Conservation (phyloP, 495 filamentous ascomycete genomes). For the Trichoderma parareesei region DNA sequence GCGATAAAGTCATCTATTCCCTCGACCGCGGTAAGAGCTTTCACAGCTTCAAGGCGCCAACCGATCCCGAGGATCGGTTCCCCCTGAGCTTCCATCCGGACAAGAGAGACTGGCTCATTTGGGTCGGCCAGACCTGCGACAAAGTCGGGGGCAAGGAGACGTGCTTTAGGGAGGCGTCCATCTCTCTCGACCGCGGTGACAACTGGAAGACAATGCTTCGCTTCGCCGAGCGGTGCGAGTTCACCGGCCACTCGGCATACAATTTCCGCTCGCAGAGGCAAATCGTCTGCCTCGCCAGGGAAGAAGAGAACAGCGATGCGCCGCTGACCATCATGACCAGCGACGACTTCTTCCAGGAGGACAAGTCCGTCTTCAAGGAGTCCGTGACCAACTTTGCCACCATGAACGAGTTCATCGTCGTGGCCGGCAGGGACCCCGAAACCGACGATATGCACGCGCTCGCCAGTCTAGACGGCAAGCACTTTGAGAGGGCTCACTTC, state of each 20-base stretch:
- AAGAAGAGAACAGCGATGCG: conserved; percentile 54
- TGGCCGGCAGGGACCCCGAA: conserved; percentile 62
- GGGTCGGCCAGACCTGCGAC: conserved; percentile 60
- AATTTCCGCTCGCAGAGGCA: conserved; percentile 51
- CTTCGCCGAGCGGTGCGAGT: conserved; percentile 65
- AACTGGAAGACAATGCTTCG: conserved; percentile 61
- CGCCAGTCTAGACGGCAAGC: conserved; percentile 72
- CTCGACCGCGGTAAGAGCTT: conserved; percentile 63
- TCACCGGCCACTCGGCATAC: conserved; percentile 53
- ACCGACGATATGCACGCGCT: conserved; percentile 64
- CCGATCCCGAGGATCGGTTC: conserved; percentile 30
- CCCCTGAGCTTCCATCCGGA: conserved; percentile 70
- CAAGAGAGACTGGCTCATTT: conserved; percentile 79
- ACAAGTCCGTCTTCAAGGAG: conserved; percentile 45
- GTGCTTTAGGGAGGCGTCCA: conserved; percentile 65
- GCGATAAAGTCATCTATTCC: conserved; percentile 65
- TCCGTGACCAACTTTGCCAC: conserved; percentile 80
- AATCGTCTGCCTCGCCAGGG: conserved; percentile 71
- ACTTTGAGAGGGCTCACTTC: conserved; percentile 77
- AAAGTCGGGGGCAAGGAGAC: conserved; percentile 41
- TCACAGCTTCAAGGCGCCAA: conserved; percentile 55
- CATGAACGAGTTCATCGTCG: conserved; percentile 91
- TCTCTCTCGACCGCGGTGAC: conserved; percentile 65
- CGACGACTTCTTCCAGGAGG: conserved; percentile 62
- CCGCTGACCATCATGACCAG: conserved; percentile 64